These are phyloP conservation scores for Picea abies DNA, from an alignment of 83 land plant species.

Conservation along the genomic window DNA sequence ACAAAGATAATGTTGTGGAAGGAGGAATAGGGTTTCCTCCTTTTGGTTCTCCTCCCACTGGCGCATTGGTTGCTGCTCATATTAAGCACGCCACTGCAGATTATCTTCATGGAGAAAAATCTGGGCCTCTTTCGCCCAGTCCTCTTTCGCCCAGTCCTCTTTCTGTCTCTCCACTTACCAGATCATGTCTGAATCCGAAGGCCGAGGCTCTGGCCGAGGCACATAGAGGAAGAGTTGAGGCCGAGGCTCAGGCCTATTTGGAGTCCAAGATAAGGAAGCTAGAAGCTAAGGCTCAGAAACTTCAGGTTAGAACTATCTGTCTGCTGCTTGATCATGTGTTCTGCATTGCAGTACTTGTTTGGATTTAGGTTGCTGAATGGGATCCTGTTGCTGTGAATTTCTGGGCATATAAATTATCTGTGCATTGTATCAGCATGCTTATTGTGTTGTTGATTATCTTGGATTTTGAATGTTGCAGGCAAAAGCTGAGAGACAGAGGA, in stretches of 20 bases:
- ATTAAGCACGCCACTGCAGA: background rate
- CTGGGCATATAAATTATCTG: background rate
- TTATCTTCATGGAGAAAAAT: background rate
- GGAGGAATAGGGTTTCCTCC: no score
- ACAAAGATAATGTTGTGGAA: no score
- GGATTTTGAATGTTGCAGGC: conserved; percentile 16
- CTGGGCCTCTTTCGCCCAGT: background rate
- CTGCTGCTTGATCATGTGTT: no score
- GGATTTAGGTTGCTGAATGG: background rate
- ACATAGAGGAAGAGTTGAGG: conserved; percentile 33
- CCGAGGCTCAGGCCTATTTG: conserved; percentile 38
- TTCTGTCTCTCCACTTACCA: background rate
- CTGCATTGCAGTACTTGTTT: background rate
- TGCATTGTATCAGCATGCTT: background rate
- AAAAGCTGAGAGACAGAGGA: conserved; percentile 42
- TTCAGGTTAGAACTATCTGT: background rate
- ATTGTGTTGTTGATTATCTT: background rate
- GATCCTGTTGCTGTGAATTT: background rate
- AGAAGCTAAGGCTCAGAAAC: conserved; percentile 36
- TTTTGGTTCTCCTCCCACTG: background rate
- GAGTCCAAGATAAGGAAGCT: conserved; percentile 34
- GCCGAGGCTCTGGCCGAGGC: conserved; percentile 34
- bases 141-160: background rate
- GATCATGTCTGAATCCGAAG: background rate
- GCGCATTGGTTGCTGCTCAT: conserved; percentile 5